Percentiles rank a stretch among this genome's conserved stretches.
Evolutionary conservation across 2,329 filamentous ascomycete species (phyloP).

Genomic region (Leptographium radiaticola): DNA sequence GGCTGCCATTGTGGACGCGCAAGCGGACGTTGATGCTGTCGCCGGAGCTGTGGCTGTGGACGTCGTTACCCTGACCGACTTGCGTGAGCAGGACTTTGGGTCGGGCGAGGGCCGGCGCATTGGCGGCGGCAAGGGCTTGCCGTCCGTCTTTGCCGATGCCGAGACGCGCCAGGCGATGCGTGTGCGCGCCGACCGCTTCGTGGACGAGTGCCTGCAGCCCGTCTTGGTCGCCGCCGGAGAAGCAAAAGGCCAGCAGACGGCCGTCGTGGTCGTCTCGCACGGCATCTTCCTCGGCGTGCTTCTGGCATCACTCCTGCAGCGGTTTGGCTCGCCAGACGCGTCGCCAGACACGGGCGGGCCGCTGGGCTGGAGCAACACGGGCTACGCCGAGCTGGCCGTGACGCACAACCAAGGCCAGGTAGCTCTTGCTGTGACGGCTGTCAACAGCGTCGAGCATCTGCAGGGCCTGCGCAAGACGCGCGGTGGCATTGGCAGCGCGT

Average conservation of each 20-base stretch:
- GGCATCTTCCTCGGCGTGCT: constrained; percentile 66
- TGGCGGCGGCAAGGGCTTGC: constrained; percentile 12
- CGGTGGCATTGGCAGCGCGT: constrained; percentile 68
- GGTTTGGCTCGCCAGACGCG: constrained; percentile 27
- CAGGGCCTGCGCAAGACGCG: constrained; percentile 62
- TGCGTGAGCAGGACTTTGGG: constrained; percentile 67
- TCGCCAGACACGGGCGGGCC: constrained; percentile 16
- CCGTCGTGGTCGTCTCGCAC: constrained; percentile 63
- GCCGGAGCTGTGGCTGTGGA: too few species aligned
- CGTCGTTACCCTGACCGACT: constrained; percentile 30
- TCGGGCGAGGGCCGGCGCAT: constrained; percentile 54
- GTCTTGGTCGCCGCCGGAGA: constrained; percentile 26
- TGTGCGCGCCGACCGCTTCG: constrained; percentile 49
- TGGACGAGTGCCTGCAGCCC: constrained; percentile 50
- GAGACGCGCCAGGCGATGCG: constrained; percentile 60
- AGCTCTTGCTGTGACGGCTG: constrained; percentile 16
- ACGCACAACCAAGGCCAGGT: not conserved
- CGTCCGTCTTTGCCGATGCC: constrained; percentile 27
- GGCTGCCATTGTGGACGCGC: constrained; percentile 44
- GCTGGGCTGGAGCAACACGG: constrained; percentile 40
- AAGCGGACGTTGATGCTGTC: not conserved
- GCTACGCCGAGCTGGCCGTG: constrained; percentile 24
- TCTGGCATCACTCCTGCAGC: constrained; percentile 46
- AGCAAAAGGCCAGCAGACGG: constrained; percentile 15
- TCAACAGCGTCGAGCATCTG: constrained; percentile 64